A percentile compares a stretch with the other conserved stretches of the same genome.
Evolutionary conservation across 768 basidiomycete genomes (phyloP).

Genomic region (Podaxis sp.): DNA sequence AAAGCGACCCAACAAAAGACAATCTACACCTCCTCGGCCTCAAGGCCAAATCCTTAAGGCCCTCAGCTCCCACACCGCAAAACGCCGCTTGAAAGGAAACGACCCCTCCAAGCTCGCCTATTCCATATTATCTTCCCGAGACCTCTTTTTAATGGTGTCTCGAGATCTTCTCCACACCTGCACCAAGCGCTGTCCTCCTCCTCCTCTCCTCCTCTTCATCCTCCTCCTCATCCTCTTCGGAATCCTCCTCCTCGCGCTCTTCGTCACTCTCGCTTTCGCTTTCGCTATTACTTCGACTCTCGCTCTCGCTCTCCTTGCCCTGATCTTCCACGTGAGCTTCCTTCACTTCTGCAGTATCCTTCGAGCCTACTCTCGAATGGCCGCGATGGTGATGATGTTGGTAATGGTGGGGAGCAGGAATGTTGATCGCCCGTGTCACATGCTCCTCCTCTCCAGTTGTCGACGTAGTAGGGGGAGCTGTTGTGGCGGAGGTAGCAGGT

Average conservation of each 20-base stretch:
- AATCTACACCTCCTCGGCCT: slow-evolving; percentile 4
- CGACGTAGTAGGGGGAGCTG: slow-evolving; percentile 8
- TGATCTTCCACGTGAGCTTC: slow-evolving; percentile 19
- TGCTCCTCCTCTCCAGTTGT: slow-evolving; percentile 24
- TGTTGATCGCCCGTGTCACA: slow-evolving; percentile 29
- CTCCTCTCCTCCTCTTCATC: slow-evolving; percentile 24
- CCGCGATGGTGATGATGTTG: slow-evolving; percentile 25
- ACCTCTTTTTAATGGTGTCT: slow-evolving; percentile 33
- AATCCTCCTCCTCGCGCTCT: slow-evolving; percentile 22
- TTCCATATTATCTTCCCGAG: neutral
- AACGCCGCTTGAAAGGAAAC: neutral
- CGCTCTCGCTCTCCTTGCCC: slow-evolving; percentile 20
- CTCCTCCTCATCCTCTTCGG: slow-evolving; percentile 29
- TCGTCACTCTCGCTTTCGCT: slow-evolving; percentile 19
- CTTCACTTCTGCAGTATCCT: neutral
- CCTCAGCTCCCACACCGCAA: neutral
- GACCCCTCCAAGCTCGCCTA: neutral
- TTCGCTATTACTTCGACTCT: slow-evolving; percentile 20
- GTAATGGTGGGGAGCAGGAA: slow-evolving; percentile 32
- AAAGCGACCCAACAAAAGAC: slow-evolving; percentile 2
- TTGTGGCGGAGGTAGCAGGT: neutral
- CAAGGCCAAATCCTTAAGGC: neutral
- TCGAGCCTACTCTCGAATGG: slow-evolving; percentile 3
- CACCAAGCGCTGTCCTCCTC: slow-evolving; percentile 36
- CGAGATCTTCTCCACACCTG: slow-evolving; percentile 49